Conservation (phyloP, 2,329 filamentous ascomycete genomes). For the Zymoseptoria ardabiliae region DNA sequence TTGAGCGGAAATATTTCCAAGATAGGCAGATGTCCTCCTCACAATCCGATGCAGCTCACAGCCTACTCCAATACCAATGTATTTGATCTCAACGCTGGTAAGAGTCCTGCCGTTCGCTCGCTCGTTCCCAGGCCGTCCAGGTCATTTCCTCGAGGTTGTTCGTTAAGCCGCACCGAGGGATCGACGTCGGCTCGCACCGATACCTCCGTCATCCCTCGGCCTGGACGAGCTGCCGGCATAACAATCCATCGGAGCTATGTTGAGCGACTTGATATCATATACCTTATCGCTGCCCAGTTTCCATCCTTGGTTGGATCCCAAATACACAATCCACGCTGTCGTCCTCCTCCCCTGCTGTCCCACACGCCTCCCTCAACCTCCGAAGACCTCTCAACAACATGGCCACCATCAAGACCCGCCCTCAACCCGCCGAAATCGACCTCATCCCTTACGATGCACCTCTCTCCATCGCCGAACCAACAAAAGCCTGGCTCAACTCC, state of each 20-base stretch:
- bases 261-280: neutral
- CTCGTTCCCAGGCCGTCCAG: neutral
- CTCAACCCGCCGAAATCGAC: neutral
- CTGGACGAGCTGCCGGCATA: neutral
- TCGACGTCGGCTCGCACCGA: neutral
- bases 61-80: neutral
- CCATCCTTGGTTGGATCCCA: neutral
- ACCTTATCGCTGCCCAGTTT: too few species aligned
- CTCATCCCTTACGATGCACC: slow-evolving; percentile 1
- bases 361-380: neutral
- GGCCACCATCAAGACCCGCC: neutral
- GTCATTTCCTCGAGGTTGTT: neutral
- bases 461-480: slow-evolving; percentile 1
- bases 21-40: neutral
- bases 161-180: neutral
- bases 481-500: neutral
- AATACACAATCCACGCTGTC: neutral
- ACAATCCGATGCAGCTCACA: neutral
- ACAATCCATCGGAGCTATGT: neutral
- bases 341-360: neutral
- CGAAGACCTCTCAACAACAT: neutral
- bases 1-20: neutral
- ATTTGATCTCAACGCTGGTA: neutral
- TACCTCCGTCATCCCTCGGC: neutral
- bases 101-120: neutral